Conservation (phyloP, 805 yeast genomes). For the Babjeviella inositovora region DNA sequence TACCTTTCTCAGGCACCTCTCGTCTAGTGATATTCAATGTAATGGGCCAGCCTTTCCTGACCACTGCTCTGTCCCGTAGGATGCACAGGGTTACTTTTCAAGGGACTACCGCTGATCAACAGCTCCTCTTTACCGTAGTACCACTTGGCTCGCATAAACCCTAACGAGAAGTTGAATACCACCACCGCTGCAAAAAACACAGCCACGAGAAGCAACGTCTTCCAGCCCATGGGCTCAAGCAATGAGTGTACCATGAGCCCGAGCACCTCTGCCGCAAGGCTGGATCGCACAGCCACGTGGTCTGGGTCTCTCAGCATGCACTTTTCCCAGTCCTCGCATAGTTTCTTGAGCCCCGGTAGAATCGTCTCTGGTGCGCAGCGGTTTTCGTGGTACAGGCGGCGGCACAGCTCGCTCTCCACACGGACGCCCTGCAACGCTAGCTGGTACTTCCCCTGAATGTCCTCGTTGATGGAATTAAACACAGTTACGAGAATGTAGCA, state of each 20-base stretch:
- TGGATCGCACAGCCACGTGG: conserved; percentile 30
- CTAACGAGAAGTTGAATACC: conserved; percentile 47
- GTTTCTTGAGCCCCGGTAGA: conserved; percentile 39
- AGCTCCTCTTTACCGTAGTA: conserved; percentile 18
- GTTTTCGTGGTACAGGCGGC: conserved; percentile 33
- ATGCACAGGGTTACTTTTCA: too few relatives aligned
- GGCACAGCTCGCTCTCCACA: conserved; percentile 38
- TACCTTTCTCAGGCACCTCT: too few relatives aligned
- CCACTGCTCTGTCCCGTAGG: too few relatives aligned
- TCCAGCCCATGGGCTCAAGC: conserved; percentile 51
- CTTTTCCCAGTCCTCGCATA: conserved; percentile 45
- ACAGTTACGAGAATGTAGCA: conserved; percentile 23
- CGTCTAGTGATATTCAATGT: too few relatives aligned
- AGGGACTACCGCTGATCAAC: too few relatives aligned
- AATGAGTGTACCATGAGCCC: conserved; percentile 48
- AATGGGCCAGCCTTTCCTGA: too few relatives aligned
- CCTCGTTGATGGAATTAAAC: conserved; percentile 32
- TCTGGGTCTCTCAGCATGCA: conserved; percentile 49
- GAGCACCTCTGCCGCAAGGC: conserved; percentile 42
- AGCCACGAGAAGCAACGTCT: conserved; percentile 30
- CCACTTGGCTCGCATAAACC: conserved; percentile 42
- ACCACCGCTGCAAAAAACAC: conserved; percentile 29
- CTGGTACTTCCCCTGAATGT: conserved; percentile 32
- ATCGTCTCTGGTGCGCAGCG: conserved; percentile 36
- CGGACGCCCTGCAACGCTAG: conserved; percentile 25